phyloP scores from a whole-genome alignment of 129 eudicot genomes.

The Flaveria brownii region DNA sequence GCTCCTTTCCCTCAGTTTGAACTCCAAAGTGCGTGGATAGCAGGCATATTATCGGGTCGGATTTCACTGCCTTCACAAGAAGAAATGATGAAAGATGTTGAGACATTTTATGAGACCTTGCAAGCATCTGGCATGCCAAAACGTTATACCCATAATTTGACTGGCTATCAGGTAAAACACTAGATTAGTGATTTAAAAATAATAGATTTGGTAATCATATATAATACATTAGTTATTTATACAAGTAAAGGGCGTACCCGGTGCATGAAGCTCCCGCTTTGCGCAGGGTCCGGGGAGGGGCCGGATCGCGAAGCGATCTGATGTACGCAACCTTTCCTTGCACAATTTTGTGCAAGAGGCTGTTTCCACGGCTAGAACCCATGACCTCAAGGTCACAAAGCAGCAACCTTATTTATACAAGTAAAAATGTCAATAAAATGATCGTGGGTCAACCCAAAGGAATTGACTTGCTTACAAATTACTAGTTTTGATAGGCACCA shows the following conservation, averaged over 20 bases:
- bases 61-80: slow-evolving; percentile 55
- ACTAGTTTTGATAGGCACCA: not conserved
- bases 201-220: not conserved
- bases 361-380: too few species aligned
- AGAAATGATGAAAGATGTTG: slow-evolving; percentile 71
- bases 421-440: not conserved
- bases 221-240: not conserved
- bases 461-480: not conserved
- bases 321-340: too few species aligned
- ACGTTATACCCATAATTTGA: slow-evolving; percentile 74
- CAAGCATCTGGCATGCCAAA: slow-evolving; percentile 70
- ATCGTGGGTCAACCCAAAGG: not conserved
- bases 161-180: slow-evolving; percentile 50
- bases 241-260: too few species aligned
- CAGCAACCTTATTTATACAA: not conserved
- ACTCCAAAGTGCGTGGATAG: slow-evolving; percentile 83
- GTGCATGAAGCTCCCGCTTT: too few species aligned
- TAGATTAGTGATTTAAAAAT: not conserved
- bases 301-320: too few species aligned
- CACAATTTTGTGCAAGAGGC: too few species aligned
- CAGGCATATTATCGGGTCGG: slow-evolving; percentile 77
- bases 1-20: slow-evolving; percentile 75
- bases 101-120: slow-evolving; percentile 65
- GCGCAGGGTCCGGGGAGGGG: too few species aligned
- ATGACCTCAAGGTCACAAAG: too few species aligned